These are phyloP conservation scores for Microcos paniculata DNA, from an alignment of 345 rosid species.

Conservation along the genomic window DNA sequence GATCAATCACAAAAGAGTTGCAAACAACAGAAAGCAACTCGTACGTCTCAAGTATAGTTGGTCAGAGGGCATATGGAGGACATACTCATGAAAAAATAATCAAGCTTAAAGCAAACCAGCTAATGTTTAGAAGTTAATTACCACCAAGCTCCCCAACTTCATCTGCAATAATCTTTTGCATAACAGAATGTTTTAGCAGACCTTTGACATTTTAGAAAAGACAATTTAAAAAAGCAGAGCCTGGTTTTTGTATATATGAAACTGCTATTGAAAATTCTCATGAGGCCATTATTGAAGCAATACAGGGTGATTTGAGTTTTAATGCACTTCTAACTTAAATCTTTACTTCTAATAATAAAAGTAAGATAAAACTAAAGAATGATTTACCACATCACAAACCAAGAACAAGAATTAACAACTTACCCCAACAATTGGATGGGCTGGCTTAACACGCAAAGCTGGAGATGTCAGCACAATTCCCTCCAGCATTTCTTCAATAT, in stretches of 20 bases:
- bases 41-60: background rate
- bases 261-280: background rate
- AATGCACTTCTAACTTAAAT: background rate
- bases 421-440: slow-evolving; percentile 96
- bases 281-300: background rate
- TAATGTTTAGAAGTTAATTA: background rate
- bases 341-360: too few relatives aligned
- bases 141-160: background rate
- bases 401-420: slow-evolving; percentile 13
- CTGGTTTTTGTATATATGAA: background rate
- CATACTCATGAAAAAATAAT: background rate
- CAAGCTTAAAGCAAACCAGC: background rate
- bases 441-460: slow-evolving; percentile 92
- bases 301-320: background rate
- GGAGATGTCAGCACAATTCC: slow-evolving; percentile 90
- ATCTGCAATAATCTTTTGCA: background rate
- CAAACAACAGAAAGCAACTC: background rate
- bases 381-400: background rate
- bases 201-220: background rate
- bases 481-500: slow-evolving; percentile 60
- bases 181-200: background rate
- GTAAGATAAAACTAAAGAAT: background rate
- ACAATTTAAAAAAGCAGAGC: background rate
- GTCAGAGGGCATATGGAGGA: background rate
- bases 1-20: background rate